Base-by-base conservation (phyloP, 495 filamentous ascomycete genomes). In the Podospora pseudoanserina region DNA sequence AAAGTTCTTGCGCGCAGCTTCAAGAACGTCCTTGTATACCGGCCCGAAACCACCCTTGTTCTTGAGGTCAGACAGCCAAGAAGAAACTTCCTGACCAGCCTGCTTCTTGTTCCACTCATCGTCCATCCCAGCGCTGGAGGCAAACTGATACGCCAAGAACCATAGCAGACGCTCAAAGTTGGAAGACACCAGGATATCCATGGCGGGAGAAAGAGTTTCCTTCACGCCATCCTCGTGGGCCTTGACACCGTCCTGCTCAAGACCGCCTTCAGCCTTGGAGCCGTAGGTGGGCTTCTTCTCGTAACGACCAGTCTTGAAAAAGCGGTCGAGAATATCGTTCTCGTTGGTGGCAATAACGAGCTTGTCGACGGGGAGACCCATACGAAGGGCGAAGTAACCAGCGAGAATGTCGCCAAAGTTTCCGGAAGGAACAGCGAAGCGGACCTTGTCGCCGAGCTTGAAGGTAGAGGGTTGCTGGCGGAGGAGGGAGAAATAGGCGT, bases 361-460 rank as follows among this genome's bases (percentile, higher is more conserved):
- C 77, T 92, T 93, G 62, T 91, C 88, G 2, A 86, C 83, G 26
- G 93, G 94, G 0, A 97, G 86, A 59, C 95, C 95, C 93, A 99
- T 97, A 68, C 87, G 85, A 70, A 89, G 88, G 0, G 94, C 93
- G 74, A 97, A 96, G 77, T 91, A 98, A 57, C 95, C 95, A 0
- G 95, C 94, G 3, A 97, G 85, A 71, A 98, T 90, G 75, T 98
- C 89, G n/a, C 94, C 94, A 76, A 99, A 99, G 84, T 99, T 98
- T 15, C 95, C 94, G 2, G 92, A 92, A 2, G 95, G 95, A 0
- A 92, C 89, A 9, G 94, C 90, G 73, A 91, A 93, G 59, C 92
- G 87, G 65, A 97, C 81, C 70, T 88, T 88, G 65, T 85, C 80
- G 18, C 82, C 82, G 1, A 86, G 75, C 49, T 83, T 79, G 65